Evolutionary conservation across 805 yeast species (phyloP).

Genomic region (Yarrowia yakushimensis): DNA sequence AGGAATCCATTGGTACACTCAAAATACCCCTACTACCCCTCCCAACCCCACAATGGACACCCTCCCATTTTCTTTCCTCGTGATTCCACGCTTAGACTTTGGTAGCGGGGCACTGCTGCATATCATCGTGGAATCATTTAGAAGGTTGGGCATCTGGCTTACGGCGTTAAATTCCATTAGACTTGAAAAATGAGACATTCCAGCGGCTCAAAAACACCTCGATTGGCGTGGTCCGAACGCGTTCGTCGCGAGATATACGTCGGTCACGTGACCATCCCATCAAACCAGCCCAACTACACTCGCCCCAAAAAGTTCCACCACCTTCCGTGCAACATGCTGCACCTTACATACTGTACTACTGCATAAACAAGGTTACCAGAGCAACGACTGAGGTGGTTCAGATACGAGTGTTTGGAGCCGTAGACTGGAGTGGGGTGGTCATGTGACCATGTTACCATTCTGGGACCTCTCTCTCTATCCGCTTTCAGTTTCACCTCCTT

Average conservation of each 20-base stretch:
- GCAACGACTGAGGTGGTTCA: neutral
- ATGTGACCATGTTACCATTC: too few species aligned
- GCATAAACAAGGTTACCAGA: neutral
- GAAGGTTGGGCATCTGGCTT: conserved; percentile 2
- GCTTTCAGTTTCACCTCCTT: too few species aligned
- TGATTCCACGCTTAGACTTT: neutral
- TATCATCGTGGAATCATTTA: conserved; percentile 22
- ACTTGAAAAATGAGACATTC: neutral
- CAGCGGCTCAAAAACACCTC: neutral
- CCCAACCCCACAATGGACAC: neutral
- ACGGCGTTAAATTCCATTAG: neutral
- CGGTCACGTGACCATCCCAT: too few species aligned
- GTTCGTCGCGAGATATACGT: too few species aligned
- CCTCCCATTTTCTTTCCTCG: neutral
- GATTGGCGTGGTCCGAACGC: too few species aligned
- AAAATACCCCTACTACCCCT: neutral
- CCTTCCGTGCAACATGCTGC: conserved; percentile 20
- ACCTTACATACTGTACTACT: conserved; percentile 8
- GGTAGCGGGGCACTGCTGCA: conserved; percentile 5
- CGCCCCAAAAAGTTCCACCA: neutral
- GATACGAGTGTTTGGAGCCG: too few species aligned
- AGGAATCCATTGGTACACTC: neutral
- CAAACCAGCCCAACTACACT: too few species aligned
- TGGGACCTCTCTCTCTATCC: too few species aligned
- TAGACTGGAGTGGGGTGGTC: too few species aligned